A percentile compares a stretch with the other conserved stretches of the same genome.
These are phyloP conservation scores for Corchorus olitorius DNA, from an alignment of 345 rosid genomes.

Conservation along the genomic window DNA sequence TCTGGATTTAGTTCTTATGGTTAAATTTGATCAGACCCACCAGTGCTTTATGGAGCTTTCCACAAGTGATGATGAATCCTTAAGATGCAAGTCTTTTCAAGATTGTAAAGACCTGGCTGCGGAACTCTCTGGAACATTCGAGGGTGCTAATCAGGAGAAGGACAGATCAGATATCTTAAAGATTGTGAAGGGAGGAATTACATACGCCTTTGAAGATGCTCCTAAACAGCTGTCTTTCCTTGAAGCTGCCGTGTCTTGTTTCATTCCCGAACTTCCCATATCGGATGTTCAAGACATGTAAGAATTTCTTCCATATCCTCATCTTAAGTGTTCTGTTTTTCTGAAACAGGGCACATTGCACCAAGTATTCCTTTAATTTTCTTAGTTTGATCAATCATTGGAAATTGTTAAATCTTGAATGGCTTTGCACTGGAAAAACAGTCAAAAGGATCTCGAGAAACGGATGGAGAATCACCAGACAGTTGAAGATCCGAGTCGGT, in stretches of 20 bases:
- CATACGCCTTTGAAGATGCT: constrained; percentile 71
- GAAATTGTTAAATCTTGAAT: constrained; percentile 18
- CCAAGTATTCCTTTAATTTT: constrained; percentile 10
- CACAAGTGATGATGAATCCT: constrained; percentile 51
- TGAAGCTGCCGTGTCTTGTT: constrained; percentile 69
- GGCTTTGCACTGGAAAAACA: constrained; percentile 30
- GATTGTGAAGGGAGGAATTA: constrained; percentile 73
- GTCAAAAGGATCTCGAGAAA: constrained; percentile 65
- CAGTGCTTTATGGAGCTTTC: constrained; percentile 54
- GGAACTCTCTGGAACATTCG: constrained; percentile 73
- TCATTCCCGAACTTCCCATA: constrained; percentile 70
- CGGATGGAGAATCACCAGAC: constrained; percentile 70
- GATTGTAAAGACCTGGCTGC: constrained; percentile 77
- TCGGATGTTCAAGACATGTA: constrained; percentile 69
- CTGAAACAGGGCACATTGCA: background rate
- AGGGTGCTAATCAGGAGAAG: constrained; percentile 82
- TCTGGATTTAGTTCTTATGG: background rate
- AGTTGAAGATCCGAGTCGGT: constrained; percentile 91
- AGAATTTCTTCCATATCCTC: background rate
- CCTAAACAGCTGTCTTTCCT: constrained; percentile 83
- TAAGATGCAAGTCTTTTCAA: constrained; percentile 48
- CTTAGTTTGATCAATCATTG: constrained; percentile 11
- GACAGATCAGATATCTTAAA: constrained; percentile 64
- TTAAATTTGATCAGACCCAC: constrained; percentile 51
- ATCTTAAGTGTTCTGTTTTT: background rate